Evolutionary conservation across 2,329 filamentous ascomycete genomes (phyloP).

Genomic region (Lecanoromycetidae sp.): DNA sequence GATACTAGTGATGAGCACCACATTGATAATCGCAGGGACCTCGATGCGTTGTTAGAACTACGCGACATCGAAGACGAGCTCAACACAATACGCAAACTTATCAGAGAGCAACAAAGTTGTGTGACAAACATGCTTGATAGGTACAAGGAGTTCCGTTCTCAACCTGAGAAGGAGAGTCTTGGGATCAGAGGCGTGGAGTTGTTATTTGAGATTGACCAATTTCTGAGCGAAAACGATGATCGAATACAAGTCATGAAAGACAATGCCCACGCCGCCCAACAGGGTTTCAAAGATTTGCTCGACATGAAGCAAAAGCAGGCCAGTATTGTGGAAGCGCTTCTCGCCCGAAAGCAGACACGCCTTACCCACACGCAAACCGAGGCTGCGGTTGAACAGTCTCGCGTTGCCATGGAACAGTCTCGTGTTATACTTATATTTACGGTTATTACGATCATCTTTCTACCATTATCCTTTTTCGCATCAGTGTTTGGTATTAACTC

Average conservation of each 20-base stretch:
- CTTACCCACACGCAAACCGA: conserved; percentile 51
- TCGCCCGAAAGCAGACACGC: conserved; percentile 50
- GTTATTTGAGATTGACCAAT: conserved; percentile 40
- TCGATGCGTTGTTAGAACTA: conserved; percentile 50
- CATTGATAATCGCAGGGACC: conserved; percentile 49
- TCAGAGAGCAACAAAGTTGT: conserved; percentile 44
- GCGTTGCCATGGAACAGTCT: conserved; percentile 52
- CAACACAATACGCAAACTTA: conserved; percentile 43
- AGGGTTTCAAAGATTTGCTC: conserved; percentile 53
- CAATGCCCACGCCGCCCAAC: conserved; percentile 45
- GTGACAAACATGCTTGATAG: conserved; percentile 32
- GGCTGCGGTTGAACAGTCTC: conserved; percentile 48
- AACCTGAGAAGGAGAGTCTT: conserved; percentile 29
- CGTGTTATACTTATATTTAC: conserved; percentile 46
- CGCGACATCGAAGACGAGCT: conserved; percentile 55
- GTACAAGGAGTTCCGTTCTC: conserved; percentile 22
- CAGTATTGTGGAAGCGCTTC: conserved; percentile 53
- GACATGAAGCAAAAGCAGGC: conserved; percentile 57
- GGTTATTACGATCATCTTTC: conserved; percentile 51
- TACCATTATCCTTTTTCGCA: conserved; percentile 54
- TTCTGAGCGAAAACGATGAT: conserved; percentile 44
- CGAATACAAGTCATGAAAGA: conserved; percentile 46
- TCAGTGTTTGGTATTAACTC: conserved; percentile 56
- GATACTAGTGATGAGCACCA: conserved; percentile 40
- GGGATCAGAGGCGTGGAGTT: conserved; percentile 37